phyloP scores from a whole-genome alignment of 345 rosid species.

The Mangifera indica region DNA sequence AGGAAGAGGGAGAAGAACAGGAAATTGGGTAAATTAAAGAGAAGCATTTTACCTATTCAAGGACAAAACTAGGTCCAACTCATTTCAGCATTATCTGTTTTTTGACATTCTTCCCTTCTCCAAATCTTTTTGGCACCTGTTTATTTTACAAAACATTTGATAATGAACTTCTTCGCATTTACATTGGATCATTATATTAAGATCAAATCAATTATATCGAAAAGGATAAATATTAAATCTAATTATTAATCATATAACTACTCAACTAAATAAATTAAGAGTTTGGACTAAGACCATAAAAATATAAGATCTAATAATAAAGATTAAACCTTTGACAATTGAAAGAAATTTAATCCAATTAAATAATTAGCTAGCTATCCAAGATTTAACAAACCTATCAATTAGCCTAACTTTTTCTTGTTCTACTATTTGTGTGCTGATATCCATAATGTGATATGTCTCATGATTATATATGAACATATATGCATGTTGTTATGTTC shows the following conservation, averaged over 20 bases:
- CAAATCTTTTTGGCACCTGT: no score
- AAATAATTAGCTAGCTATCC: neutral
- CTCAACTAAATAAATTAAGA: no score
- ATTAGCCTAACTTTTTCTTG: neutral
- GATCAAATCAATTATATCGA: no score
- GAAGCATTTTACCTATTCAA: neutral
- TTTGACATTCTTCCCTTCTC: no score
- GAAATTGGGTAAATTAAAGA: constrained; percentile 13
- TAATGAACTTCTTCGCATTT: no score
- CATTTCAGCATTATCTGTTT: neutral
- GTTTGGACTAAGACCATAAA: neutral
- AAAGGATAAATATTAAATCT: no score
- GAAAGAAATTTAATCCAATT: neutral
- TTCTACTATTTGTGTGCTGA: neutral
- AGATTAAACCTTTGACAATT: neutral
- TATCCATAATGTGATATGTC: neutral
- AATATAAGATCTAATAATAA: neutral
- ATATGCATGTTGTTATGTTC: no score
- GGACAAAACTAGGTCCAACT: neutral
- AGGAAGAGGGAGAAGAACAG: neutral
- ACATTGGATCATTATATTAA: no score
- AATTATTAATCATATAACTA: no score
- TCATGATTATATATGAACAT: no score
- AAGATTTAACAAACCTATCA: neutral
- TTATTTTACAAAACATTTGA: no score